Evolutionary conservation across 768 basidiomycete genomes (phyloP), one percentile per base, ranked within the genome.

Genomic region (Mycena floridula): DNA sequence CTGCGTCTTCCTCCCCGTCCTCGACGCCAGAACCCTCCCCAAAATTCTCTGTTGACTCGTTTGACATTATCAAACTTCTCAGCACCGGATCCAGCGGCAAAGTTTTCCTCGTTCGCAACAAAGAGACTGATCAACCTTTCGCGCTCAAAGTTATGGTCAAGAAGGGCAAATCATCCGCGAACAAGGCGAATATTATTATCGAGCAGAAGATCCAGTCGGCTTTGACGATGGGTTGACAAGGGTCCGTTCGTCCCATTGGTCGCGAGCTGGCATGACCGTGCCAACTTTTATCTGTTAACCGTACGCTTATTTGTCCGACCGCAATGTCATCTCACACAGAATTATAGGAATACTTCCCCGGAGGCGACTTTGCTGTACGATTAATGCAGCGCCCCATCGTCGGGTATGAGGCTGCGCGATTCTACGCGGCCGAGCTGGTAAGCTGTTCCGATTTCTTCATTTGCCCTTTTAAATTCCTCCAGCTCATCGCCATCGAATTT

Each of bases 341-440:
- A n/a, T n/a, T n/a, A 8, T 40, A 60, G 45, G 51, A 53, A 6
- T 56, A 55, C 24, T 53, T 46, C 25, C 37, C 46, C 20, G 45
- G 45, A 5, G 62, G 57, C 5, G 62, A 62, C 45, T 37, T 66
- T 12, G 61, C 62, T 26, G 53, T 52, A 25, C 62, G 64, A 42
- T 54, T 66, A 32, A 53, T 58, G 25, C 49, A 58, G 3, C 58
- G 58, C 23, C 54, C 51, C 18, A 49, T 40, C 2, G 54, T 65
- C 13, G 51, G 52, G 3, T 46, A 54, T 5, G 30, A 43, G n/a
- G 47, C 55, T 15, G 59, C 62, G 18, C 56, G 58, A 20, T 63
- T 67, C 27, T 67, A 66, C 32, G 61, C 60, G 42, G 59, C 60
- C 11, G 64, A 68, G 54, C 50, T 67, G 27, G 67, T 67, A 39